These are phyloP conservation scores for Backusella liffmaniae DNA, from an alignment of 192 early-diverging fungal genomes.

Conservation along the genomic window DNA sequence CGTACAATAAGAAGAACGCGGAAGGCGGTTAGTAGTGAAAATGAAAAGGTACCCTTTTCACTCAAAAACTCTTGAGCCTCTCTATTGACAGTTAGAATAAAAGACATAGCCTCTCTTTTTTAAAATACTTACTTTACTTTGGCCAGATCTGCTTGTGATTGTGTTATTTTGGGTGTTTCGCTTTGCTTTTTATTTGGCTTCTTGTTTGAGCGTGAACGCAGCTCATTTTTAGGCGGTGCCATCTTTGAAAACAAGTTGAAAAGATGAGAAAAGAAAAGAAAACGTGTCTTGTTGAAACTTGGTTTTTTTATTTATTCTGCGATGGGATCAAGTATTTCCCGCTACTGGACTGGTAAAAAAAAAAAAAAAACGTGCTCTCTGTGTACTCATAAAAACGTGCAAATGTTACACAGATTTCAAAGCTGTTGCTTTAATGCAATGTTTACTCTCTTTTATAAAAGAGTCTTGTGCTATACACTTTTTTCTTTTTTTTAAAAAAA, in stretches of 20 bases:
- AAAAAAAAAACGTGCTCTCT: neutral
- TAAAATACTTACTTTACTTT: neutral
- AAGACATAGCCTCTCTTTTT: no score
- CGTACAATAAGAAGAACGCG: slow-evolving; percentile 51
- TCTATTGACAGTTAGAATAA: neutral
- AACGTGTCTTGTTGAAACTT: neutral
- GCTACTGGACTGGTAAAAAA: neutral
- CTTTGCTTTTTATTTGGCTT: neutral
- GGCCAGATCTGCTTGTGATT: neutral
- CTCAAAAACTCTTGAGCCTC: slow-evolving; percentile 13
- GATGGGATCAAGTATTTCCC: slow-evolving; percentile 1
- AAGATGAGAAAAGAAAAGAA: neutral
- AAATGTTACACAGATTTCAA: no score
- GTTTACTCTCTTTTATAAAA: no score
- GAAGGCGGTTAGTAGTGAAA: slow-evolving; percentile 42
- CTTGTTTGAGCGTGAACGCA: slow-evolving; percentile 1
- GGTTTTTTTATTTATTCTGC: neutral
- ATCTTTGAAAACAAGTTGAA: neutral
- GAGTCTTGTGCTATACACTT: no score
- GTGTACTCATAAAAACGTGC: neutral
- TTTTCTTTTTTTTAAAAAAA: no score
- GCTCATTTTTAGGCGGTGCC: neutral
- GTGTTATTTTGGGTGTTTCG: neutral
- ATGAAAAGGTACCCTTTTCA: slow-evolving; percentile 26
- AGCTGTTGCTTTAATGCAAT: no score